Evolutionary conservation across 2,329 filamentous ascomycete species (phyloP).

Genomic region (Furcasterigmium sp.): DNA sequence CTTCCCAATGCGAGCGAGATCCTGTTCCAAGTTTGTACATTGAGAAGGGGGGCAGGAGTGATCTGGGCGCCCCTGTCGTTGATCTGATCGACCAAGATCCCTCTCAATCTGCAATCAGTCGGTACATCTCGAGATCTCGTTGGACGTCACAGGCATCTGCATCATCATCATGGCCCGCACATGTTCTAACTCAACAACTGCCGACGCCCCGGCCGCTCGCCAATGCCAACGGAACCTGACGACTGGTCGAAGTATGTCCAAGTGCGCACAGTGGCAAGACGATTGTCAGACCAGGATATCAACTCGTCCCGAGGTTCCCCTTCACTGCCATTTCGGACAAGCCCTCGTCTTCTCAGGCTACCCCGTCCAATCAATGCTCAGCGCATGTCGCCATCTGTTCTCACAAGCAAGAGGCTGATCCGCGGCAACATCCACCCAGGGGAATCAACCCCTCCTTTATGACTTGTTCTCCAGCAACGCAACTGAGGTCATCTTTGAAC

Average conservation of each 20-base stretch:
- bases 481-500: not conserved
- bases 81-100: too few relatives aligned
- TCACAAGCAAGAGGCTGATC: not conserved
- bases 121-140: not conserved
- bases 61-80: too few relatives aligned
- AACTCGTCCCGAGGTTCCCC: not conserved
- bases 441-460: not conserved
- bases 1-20: too few relatives aligned
- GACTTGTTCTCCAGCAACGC: not conserved
- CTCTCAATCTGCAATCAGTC: not conserved
- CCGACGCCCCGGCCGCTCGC: not conserved
- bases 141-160: not conserved
- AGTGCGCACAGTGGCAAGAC: too few relatives aligned
- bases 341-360: not conserved
- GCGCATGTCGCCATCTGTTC: not conserved
- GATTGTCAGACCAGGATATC: not conserved
- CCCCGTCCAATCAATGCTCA: not conserved
- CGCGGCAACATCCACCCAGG: too few relatives aligned
- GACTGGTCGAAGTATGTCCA: too few relatives aligned
- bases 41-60: too few relatives aligned
- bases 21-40: too few relatives aligned
- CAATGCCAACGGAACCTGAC: too few relatives aligned
- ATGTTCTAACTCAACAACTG: not conserved
- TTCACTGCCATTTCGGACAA: too few relatives aligned
- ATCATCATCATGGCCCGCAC: not conserved